phyloP scores from a whole-genome alignment of 2,329 filamentous ascomycete genomes.

The Cercospora berteroae region DNA sequence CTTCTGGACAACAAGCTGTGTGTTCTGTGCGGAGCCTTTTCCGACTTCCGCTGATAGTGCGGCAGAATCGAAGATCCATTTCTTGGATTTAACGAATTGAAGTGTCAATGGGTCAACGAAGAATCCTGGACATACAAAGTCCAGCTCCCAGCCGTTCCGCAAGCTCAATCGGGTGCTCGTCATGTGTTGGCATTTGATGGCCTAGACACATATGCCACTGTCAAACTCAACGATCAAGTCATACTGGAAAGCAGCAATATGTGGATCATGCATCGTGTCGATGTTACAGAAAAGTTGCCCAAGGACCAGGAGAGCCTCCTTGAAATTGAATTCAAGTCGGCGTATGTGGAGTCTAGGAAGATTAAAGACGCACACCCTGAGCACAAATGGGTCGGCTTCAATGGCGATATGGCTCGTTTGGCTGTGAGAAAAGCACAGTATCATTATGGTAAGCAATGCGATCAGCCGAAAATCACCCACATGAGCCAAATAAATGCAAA shows the following conservation, averaged over 20 bases:
- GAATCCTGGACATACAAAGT: constrained; percentile 49
- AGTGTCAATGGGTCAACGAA: constrained; percentile 52
- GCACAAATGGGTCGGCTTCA: constrained; percentile 55
- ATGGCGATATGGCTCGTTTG: constrained; percentile 53
- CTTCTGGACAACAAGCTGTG: constrained; percentile 49
- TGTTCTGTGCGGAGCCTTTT: constrained; percentile 5
- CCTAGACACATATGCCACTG: constrained; percentile 62
- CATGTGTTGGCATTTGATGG: constrained; percentile 61
- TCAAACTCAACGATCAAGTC: constrained; percentile 53
- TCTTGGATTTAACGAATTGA: constrained; percentile 51
- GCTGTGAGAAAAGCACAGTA: constrained; percentile 54
- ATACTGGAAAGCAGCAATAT: constrained; percentile 62
- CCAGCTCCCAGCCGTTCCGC: constrained; percentile 39
- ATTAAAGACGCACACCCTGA: constrained; percentile 56
- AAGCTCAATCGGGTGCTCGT: constrained; percentile 33
- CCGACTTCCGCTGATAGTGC: constrained; percentile 16
- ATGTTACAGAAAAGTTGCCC: constrained; percentile 46
- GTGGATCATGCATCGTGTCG: constrained; percentile 59
- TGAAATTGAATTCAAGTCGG: constrained; percentile 58
- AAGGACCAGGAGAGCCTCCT: constrained; percentile 46
- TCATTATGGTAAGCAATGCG: constrained; percentile 39
- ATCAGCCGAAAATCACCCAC: not conserved
- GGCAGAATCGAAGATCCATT: constrained; percentile 51
- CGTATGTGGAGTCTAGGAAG: constrained; percentile 53
- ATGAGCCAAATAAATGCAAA: not conserved